phyloP scores from a whole-genome alignment of 225 moss, liverwort and hornwort species.

The Neckera pumila region DNA sequence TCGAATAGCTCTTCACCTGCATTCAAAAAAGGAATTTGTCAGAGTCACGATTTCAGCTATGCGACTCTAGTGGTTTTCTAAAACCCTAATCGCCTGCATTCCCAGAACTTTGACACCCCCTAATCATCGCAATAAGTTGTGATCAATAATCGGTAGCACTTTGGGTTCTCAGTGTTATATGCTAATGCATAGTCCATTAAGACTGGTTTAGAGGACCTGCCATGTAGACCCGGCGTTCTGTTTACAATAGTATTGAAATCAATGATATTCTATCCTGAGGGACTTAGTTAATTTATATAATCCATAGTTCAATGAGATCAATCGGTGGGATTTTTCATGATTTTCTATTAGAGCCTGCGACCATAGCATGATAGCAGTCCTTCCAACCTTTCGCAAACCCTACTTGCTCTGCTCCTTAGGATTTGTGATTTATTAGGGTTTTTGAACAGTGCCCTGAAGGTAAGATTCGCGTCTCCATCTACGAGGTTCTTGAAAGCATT shows the following conservation, averaged over 20 bases:
- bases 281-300: background rate
- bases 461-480: background rate
- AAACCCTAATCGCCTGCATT: background rate
- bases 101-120: too few species aligned
- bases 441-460: background rate
- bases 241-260: background rate
- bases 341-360: background rate
- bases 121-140: background rate
- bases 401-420: background rate
- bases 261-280: background rate
- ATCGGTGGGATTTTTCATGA: background rate
- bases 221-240: background rate
- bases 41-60: background rate
- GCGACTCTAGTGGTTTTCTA: background rate
- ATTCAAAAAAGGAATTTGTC: background rate
- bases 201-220: background rate
- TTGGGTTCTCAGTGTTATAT: background rate
- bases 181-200: background rate
- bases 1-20: background rate
- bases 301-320: background rate
- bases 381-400: background rate
- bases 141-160: background rate
- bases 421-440: background rate
- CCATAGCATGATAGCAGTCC: background rate
- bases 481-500: background rate